Conservation (phyloP, 108 stramenopile species). For the Seminavis robusta region DNA sequence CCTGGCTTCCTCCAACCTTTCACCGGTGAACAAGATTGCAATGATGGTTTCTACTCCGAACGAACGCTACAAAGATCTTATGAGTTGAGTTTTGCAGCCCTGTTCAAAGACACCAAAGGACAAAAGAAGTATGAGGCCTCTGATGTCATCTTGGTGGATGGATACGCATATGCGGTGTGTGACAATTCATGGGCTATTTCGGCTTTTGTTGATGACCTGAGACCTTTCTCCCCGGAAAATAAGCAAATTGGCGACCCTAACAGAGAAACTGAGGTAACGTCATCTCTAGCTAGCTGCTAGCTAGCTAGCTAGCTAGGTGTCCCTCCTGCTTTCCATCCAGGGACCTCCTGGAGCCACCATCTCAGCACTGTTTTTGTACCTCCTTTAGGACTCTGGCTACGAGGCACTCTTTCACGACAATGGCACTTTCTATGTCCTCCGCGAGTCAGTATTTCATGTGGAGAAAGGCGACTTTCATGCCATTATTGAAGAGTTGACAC, state of each 20-base stretch:
- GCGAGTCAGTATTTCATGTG: conserved; percentile 47
- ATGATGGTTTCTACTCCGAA: conserved; percentile 34
- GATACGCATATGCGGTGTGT: conserved; percentile 31
- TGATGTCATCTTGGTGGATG: conserved; percentile 9
- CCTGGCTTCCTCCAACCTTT: too few relatives aligned
- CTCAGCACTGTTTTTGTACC: not conserved
- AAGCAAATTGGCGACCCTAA: conserved; percentile 51
- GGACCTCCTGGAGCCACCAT: not conserved
- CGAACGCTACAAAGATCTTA: conserved; percentile 50
- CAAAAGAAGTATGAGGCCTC: conserved; percentile 49
- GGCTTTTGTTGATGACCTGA: conserved; percentile 24
- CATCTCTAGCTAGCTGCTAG: too few relatives aligned
- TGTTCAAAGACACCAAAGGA: conserved; percentile 47
- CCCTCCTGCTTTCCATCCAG: not conserved
- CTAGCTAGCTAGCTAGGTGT: too few relatives aligned
- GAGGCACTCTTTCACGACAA: conserved; percentile 56
- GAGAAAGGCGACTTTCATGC: conserved; percentile 20
- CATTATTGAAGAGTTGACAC: conserved; percentile 14
- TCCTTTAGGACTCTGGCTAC: conserved; percentile 50
- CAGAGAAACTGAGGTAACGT: conserved; percentile 39
- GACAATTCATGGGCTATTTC: conserved; percentile 59
- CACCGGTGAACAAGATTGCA: too few relatives aligned
- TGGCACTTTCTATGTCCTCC: conserved; percentile 57
- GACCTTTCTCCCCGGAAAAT: conserved; percentile 43
- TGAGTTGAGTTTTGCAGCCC: conserved; percentile 43